These are phyloP conservation scores for Ophiostoma sp. DNA, from an alignment of 2,329 filamentous ascomycete genomes.

Conservation along the genomic window DNA sequence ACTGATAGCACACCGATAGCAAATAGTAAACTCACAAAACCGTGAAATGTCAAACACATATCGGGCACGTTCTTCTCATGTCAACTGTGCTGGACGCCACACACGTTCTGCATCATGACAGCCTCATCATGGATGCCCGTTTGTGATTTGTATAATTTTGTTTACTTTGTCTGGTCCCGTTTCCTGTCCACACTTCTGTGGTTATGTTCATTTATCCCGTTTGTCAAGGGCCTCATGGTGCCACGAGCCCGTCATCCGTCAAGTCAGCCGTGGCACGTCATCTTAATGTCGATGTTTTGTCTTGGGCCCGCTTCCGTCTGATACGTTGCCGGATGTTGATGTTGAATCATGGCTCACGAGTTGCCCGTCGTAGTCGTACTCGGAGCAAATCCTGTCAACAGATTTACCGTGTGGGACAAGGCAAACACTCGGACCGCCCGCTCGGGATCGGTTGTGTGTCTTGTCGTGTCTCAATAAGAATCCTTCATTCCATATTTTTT, in stretches of 20 bases:
- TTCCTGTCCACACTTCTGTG: neutral
- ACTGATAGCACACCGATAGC: neutral
- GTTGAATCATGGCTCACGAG: neutral
- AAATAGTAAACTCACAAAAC: neutral
- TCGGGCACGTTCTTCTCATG: no score
- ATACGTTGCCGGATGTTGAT: neutral
- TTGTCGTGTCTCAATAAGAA: no score
- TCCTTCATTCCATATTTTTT: neutral
- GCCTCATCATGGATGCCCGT: neutral
- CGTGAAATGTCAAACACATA: neutral
- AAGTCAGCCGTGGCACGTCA: no score
- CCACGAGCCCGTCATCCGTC: no score
- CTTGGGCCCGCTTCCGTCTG: neutral
- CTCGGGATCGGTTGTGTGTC: neutral
- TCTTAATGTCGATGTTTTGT: neutral
- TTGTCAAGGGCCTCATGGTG: no score
- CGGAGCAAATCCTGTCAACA: neutral
- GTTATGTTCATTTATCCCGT: neutral
- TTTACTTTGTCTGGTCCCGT: neutral
- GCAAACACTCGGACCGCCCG: neutral
- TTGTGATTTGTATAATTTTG: neutral
- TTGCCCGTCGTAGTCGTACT: neutral
- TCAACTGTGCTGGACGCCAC: no score
- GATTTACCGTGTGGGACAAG: neutral
- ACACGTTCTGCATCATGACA: neutral